These are phyloP conservation scores for Sporothrix inflata DNA, from an alignment of 2,329 filamentous ascomycete species.

Conservation along the genomic window DNA sequence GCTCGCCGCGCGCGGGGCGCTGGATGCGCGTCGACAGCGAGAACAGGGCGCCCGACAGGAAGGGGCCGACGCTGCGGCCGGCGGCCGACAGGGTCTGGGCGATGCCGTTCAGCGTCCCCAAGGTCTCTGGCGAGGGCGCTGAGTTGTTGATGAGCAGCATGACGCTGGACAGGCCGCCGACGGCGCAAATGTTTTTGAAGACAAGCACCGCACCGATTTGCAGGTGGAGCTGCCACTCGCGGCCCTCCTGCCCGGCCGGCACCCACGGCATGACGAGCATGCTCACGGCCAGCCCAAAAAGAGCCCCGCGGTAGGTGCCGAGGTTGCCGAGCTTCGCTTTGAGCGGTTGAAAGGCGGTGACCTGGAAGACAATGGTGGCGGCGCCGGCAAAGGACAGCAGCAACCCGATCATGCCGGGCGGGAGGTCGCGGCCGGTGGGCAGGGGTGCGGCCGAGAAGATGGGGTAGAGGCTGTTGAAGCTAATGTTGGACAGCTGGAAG, in stretches of 20 bases:
- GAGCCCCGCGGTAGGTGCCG: conserved; percentile 75
- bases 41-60: conserved; percentile 85
- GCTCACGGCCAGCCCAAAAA: conserved; percentile 78
- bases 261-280: conserved; percentile 91
- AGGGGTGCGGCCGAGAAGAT: conserved; percentile 80
- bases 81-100: conserved; percentile 92
- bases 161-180: conserved; percentile 87
- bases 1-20: conserved; percentile 72
- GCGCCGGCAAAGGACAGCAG: conserved; percentile 82
- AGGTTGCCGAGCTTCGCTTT: conserved; percentile 83
- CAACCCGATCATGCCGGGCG: conserved; percentile 80
- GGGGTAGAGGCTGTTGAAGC: conserved; percentile 92
- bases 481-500: conserved; percentile 92
- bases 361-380: conserved; percentile 87
- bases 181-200: conserved; percentile 86
- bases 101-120: conserved; percentile 89
- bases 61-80: conserved; percentile 84
- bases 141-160: conserved; percentile 93
- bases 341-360: conserved; percentile 79
- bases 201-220: conserved; percentile 82
- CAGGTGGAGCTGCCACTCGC: conserved; percentile 72
- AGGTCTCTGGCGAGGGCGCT: conserved; percentile 78
- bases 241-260: conserved; percentile 63
- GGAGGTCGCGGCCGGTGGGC: conserved; percentile 76
- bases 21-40: conserved; percentile 72